phyloP scores from a whole-genome alignment of 2,329 filamentous ascomycete species.

The Calonectria pteridis region DNA sequence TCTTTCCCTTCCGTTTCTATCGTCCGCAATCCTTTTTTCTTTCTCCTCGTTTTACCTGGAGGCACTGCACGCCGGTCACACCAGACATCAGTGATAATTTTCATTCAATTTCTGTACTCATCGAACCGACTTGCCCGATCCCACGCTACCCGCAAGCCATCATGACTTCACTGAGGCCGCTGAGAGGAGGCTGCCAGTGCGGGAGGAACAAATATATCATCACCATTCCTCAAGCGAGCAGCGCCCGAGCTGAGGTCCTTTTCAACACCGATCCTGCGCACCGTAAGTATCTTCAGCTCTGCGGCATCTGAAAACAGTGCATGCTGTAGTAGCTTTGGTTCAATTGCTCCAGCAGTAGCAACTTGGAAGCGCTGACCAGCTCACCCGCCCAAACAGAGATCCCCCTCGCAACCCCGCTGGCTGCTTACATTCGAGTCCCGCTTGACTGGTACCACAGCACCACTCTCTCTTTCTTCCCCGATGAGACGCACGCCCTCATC shows the following conservation, averaged over 20 bases:
- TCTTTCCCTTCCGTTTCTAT: slow-evolving; percentile 14
- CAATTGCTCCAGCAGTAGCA: slow-evolving; percentile 1
- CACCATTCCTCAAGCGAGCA: slow-evolving; percentile 70
- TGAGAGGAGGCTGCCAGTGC: slow-evolving; percentile 86
- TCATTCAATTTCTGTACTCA: background rate
- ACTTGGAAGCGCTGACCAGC: slow-evolving; percentile 12
- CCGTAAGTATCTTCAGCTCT: slow-evolving; percentile 68
- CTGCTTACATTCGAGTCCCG: slow-evolving; percentile 86
- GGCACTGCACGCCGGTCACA: background rate
- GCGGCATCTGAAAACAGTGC: background rate
- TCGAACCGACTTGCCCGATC: slow-evolving; percentile 1
- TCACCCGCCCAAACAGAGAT: slow-evolving; percentile 59
- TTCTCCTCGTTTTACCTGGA: background rate
- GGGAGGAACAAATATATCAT: slow-evolving; percentile 88
- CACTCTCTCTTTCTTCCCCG: slow-evolving; percentile 80
- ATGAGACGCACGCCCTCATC: slow-evolving; percentile 79
- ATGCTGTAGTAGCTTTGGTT: background rate
- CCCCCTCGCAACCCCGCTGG: slow-evolving; percentile 78
- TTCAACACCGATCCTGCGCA: slow-evolving; percentile 79
- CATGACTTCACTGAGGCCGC: slow-evolving; percentile 64
- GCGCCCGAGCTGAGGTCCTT: slow-evolving; percentile 73
- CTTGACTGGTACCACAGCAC: slow-evolving; percentile 83
- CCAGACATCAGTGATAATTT: background rate
- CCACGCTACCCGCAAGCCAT: slow-evolving; percentile 29
- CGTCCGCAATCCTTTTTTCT: background rate